Percentiles rank a stretch among this genome's conserved stretches.
phyloP scores from a whole-genome alignment of 1,284 basidiomycete species.

The Sporisorium scitamineum region DNA sequence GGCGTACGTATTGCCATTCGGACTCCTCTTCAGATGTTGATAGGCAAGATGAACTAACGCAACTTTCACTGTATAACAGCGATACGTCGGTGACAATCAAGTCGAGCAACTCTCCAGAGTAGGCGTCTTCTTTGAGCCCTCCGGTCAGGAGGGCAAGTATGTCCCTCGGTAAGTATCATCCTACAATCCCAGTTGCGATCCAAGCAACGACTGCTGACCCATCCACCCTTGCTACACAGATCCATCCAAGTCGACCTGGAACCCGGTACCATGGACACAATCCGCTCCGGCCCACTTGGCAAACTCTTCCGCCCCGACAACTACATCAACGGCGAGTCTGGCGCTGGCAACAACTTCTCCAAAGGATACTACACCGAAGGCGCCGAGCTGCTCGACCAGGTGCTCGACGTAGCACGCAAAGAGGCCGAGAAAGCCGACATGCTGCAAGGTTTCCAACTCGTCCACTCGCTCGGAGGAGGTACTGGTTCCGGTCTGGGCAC shows the following conservation, averaged over 20 bases:
- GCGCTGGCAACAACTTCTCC: conserved; percentile 93
- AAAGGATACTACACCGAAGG: conserved; percentile 74
- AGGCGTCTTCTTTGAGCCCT: conserved; percentile 68
- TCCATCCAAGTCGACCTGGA: conserved; percentile 91
- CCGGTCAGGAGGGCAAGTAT: conserved; percentile 63
- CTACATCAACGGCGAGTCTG: conserved; percentile 74
- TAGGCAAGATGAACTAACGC: not conserved
- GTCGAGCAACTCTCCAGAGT: conserved; percentile 59
- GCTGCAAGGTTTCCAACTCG: conserved; percentile 91
- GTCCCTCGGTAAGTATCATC: conserved; percentile 59
- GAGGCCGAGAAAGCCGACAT: conserved; percentile 81
- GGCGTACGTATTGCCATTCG: conserved; percentile 45
- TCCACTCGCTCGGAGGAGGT: conserved; percentile 94
- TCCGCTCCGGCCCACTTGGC: conserved; percentile 77
- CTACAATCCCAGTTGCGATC: no score
- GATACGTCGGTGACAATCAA: conserved; percentile 63
- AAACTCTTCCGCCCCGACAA: conserved; percentile 88
- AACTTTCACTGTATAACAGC: conserved; percentile 21
- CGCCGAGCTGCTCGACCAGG: conserved; percentile 88
- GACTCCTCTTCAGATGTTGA: no score
- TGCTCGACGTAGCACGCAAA: conserved; percentile 74
- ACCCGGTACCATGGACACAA: conserved; percentile 83
- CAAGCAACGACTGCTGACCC: not conserved
- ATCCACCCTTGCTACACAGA: not conserved
- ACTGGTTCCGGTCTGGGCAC: conserved; percentile 66